Base-by-base conservation (phyloP, 495 filamentous ascomycete species). In the Extremus antarcticus region DNA sequence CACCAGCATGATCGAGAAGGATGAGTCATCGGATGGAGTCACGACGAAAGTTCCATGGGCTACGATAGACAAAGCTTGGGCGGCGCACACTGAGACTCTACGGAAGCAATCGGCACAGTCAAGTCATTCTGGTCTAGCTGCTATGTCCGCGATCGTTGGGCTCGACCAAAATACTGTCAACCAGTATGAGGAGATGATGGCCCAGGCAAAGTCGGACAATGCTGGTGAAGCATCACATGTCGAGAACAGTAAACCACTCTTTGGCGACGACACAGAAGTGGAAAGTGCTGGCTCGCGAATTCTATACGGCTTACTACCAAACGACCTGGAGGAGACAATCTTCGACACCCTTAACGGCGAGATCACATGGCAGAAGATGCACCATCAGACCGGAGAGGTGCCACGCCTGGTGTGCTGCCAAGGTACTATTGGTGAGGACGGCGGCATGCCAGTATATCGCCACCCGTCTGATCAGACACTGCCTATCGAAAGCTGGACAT, bases 351-450 rank as follows among this genome's bases (percentile, higher is more conserved):
- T 94, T 10, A 76, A 79, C 51, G 69, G 77, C 20, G 92, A 97
- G 65, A 84, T 97, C 0, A 71, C 74, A 59, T 98, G 91, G 90
- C 84, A 90, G 60, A 84, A 79, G 54, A 98, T 98, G 92, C 85
- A 82, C 51, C 92, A 96, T 64, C 78, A 89, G 48, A 86, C 88
- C 25, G 92, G 92, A 15, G 85, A 92, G 62, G 92, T 98, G 1
- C 92, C 92, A 29, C 81, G 92, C 39, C 80, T 96, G n/a, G 88
- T 97, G 32, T 88, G 89, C 38, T 89, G 94, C 9, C 88, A 97
- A 67, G 94, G 90, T 4, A 73, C 76, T 25, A 70, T 87, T 47
- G 75, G 70, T 47, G 65, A 76, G 2, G 87, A 94, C 63, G 88
- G 88, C 50, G 84, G 78, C 54, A 84, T 87, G 64, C 92, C 92